Percentiles rank a stretch among this genome's conserved stretches.
Evolutionary conservation across 2,329 filamentous ascomycete species (phyloP).

Genomic region (Orbilia blumenaviensis): DNA sequence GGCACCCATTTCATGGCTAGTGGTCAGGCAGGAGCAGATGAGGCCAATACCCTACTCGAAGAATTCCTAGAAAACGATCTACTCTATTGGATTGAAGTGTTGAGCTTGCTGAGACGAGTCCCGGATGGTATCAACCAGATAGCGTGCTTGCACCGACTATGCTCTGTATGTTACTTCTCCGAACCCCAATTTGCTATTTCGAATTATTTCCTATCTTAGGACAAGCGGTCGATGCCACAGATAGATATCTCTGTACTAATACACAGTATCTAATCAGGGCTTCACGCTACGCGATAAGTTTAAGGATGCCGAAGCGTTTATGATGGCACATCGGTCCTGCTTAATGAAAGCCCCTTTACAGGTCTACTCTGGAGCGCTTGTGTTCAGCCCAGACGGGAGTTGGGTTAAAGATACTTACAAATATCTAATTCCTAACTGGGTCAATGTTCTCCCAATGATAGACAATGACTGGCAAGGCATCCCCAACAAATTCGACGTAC

Average conservation of each 20-base stretch:
- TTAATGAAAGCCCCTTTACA: not conserved
- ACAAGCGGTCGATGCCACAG: too few species aligned
- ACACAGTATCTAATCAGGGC: not conserved
- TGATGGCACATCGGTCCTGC: too few species aligned
- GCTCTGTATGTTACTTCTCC: too few species aligned
- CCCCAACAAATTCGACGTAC: not conserved
- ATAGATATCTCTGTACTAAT: too few species aligned
- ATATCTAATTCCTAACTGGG: not conserved
- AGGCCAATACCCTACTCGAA: conserved; percentile 26
- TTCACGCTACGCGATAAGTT: not conserved
- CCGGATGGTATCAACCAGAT: not conserved
- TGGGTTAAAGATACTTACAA: too few species aligned
- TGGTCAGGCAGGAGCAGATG: conserved; percentile 55
- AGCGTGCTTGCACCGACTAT: not conserved
- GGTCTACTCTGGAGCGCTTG: not conserved
- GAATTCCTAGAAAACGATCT: not conserved
- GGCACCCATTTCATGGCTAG: not conserved
- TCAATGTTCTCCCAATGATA: not conserved
- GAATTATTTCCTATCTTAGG: too few species aligned
- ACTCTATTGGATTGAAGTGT: conserved; percentile 1
- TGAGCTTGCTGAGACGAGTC: not conserved
- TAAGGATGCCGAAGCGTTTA: too few species aligned
- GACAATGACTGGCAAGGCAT: not conserved
- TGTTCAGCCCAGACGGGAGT: not conserved
- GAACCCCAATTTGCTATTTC: too few species aligned